These are phyloP conservation scores for Effrenium voratum DNA, from an alignment of 73 alveolate genomes.

Conservation along the genomic window DNA sequence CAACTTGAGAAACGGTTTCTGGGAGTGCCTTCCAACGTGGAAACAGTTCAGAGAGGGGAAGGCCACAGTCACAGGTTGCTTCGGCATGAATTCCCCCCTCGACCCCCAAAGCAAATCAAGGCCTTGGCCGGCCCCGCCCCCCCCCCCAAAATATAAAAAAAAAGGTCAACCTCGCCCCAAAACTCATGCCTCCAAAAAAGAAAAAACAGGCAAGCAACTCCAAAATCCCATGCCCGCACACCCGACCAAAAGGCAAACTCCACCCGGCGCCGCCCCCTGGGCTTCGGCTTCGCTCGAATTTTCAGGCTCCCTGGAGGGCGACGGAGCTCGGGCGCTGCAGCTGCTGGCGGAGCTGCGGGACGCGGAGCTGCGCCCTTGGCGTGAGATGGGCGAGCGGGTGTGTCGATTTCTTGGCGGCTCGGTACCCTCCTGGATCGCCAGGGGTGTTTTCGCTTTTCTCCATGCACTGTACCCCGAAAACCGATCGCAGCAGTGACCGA, in stretches of 20 bases:
- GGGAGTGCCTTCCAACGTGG: too few relatives aligned
- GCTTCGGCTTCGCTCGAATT: not conserved
- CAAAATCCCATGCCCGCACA: not conserved
- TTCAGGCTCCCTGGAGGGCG: not conserved
- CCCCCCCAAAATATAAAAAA: not conserved
- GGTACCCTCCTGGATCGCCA: too few relatives aligned
- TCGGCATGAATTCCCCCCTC: too few relatives aligned
- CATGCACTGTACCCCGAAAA: too few relatives aligned
- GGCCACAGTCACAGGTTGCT: too few relatives aligned
- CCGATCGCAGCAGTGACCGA: too few relatives aligned
- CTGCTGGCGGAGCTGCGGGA: constrained; percentile 45
- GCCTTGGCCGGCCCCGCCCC: not conserved
- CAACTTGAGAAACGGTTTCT: too few relatives aligned
- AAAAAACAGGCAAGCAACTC: not conserved
- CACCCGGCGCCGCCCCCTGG: not conserved
- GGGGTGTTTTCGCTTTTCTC: too few relatives aligned
- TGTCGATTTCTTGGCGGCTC: not conserved
- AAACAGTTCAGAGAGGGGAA: too few relatives aligned
- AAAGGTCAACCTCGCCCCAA: not conserved
- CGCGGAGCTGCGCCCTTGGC: not conserved
- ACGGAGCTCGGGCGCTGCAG: constrained; percentile 16
- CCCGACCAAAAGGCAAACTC: not conserved
- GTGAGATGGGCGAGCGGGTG: not conserved
- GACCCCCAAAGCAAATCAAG: too few relatives aligned
- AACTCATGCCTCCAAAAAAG: not conserved